Conservation (phyloP, 768 basidiomycete species). For the Exidia glandulosa region DNA sequence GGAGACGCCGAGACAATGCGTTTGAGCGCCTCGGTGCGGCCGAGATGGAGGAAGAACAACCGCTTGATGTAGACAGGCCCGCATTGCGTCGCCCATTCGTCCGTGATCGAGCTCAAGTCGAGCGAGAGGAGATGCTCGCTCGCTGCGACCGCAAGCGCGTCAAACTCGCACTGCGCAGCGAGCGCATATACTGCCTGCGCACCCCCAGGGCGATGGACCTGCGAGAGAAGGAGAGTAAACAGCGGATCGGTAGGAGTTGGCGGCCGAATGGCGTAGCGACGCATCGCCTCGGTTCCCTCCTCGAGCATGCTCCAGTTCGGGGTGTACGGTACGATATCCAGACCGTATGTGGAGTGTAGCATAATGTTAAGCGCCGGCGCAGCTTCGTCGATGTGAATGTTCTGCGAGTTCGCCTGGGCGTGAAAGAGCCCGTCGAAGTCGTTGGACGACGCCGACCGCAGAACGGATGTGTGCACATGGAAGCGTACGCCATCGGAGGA, state of each 20-base stretch:
- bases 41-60: conserved; percentile 75
- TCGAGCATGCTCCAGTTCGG: background rate
- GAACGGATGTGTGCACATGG: conserved; percentile 17
- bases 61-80: conserved; percentile 71
- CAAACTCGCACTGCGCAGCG: conserved; percentile 53
- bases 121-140: conserved; percentile 68
- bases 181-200: conserved; percentile 57
- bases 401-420: too few species aligned
- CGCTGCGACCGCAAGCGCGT: conserved; percentile 63
- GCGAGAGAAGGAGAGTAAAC: conserved; percentile 22
- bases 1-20: conserved; percentile 66
- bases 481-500: conserved; percentile 22
- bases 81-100: conserved; percentile 57
- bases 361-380: too few species aligned
- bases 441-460: conserved; percentile 17
- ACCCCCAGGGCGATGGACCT: conserved; percentile 5
- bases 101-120: conserved; percentile 54
- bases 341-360: background rate
- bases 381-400: too few species aligned
- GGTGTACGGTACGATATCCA: background rate
- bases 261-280: background rate
- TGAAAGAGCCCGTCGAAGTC: conserved; percentile 13
- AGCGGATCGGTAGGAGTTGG: conserved; percentile 17
- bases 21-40: conserved; percentile 72
- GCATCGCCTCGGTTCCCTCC: conserved; percentile 7